Evolutionary conservation across 2,329 filamentous ascomycete genomes (phyloP).

Genomic region (Microsporum ferrugineum): DNA sequence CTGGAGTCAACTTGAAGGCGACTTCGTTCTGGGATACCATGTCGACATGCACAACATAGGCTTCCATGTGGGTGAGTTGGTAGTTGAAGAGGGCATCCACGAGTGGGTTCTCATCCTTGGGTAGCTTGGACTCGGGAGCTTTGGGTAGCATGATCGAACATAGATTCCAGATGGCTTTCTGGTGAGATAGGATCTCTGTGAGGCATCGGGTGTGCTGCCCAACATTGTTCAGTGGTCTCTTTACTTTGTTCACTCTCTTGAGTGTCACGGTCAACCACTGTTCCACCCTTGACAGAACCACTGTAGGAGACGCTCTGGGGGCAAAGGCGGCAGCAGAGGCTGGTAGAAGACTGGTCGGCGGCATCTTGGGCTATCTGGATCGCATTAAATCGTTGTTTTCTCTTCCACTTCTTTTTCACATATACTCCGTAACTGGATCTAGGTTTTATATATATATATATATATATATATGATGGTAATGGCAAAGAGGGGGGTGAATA

Average conservation of each 20-base stretch:
- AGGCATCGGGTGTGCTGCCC: constrained; percentile 91
- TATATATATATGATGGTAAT: not conserved
- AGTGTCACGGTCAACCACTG: constrained; percentile 94
- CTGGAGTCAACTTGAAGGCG: constrained; percentile 90
- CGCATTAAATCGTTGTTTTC: not conserved
- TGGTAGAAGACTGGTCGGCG: constrained; percentile 88
- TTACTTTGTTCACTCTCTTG: constrained; percentile 92
- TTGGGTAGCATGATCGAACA: constrained; percentile 88
- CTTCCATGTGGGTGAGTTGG: constrained; percentile 84
- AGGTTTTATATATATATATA: not conserved
- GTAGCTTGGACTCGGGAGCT: constrained; percentile 71
- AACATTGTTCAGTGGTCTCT: constrained; percentile 93
- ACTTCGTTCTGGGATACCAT: constrained; percentile 97
- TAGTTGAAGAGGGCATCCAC: constrained; percentile 86
- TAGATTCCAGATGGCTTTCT: constrained; percentile 88
- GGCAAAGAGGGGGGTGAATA: not conserved
- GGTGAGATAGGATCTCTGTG: constrained; percentile 81
- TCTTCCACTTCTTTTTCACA: not conserved
- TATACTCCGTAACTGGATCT: not conserved
- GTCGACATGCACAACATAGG: constrained; percentile 97
- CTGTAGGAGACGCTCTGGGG: constrained; percentile 83
- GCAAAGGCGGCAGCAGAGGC: constrained; percentile 95
- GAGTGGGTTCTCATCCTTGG: constrained; percentile 68
- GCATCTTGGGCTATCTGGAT: constrained; percentile 1
- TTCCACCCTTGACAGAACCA: constrained; percentile 87